Percentiles rank a stretch among this genome's conserved stretches.
Evolutionary conservation across 2,329 filamentous ascomycete genomes (phyloP).

Genomic region (Colletotrichum tanaceti): DNA sequence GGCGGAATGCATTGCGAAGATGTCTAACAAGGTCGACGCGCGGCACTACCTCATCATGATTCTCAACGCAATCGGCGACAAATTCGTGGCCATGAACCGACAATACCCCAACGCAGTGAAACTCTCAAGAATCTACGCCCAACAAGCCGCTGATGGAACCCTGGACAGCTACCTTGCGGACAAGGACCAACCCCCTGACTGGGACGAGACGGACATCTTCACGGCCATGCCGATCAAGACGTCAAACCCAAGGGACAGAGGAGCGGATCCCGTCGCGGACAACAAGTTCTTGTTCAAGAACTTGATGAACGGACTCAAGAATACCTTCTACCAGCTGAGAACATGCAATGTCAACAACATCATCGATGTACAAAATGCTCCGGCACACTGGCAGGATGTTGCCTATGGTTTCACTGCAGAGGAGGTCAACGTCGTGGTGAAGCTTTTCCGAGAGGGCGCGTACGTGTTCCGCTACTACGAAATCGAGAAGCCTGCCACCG

Average conservation of each 20-base stretch:
- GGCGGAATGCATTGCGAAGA: conserved; percentile 96
- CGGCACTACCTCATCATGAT: conserved; percentile 98
- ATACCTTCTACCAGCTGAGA: conserved; percentile 94
- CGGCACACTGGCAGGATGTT: conserved; percentile 92
- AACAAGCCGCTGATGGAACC: conserved; percentile 71
- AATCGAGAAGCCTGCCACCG: conserved; percentile 80
- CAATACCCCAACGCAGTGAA: conserved; percentile 97
- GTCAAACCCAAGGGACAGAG: conserved; percentile 88
- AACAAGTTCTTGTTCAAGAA: conserved; percentile 99
- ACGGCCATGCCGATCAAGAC: conserved; percentile 96
- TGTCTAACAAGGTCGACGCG: conserved; percentile 93
- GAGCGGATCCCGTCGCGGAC: conserved; percentile 89
- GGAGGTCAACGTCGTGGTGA: conserved; percentile 95
- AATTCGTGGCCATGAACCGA: conserved; percentile 97
- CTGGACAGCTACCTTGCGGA: conserved; percentile 88
- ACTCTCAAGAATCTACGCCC: conserved; percentile 80
- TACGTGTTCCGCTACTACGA: conserved; percentile 98
- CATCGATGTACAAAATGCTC: conserved; percentile 82
- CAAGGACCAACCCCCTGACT: conserved; percentile 83
- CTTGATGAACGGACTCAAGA: conserved; percentile 93
- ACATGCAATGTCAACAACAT: conserved; percentile 79
- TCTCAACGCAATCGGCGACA: conserved; percentile 96
- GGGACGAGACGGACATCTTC: conserved; percentile 99
- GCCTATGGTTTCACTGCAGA: conserved; percentile 97
- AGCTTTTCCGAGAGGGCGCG: conserved; percentile 95